Base-by-base conservation (phyloP, 1,284 basidiomycete genomes). In the Marasmius sp. region DNA sequence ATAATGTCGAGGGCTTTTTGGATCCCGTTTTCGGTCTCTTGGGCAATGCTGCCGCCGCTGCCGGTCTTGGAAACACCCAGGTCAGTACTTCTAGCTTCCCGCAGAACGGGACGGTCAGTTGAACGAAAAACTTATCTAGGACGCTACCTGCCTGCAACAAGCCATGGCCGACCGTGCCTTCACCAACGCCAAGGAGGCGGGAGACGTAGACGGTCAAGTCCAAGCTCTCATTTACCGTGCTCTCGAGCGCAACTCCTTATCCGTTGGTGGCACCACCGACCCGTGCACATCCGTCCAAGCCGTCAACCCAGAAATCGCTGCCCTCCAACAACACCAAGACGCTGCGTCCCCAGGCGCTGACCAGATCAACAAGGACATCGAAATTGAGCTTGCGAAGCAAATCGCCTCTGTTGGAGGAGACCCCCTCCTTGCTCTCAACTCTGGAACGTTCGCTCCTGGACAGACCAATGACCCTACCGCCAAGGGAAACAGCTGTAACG, bases 1-100 rank as follows among this genome's bases (percentile, higher is more conserved):
- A 88, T 76, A 90, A 90, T 71, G 86, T 87, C 5, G 76, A 81
- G 62, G 70, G 74, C 18, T 86, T 89, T 65, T 67, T 72, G 27
- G 87, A 89, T 67, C 78, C 86, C n/a, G 85, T 89, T 51, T 89
- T 89, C 68, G 83, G 79, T 61, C 81, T 89, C 16, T 78, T 89
- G 16, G 88, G 87, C 18, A 81, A 85, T 65, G 86, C 84, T 12
- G 88, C 87, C 12, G 88, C 86, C 3, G 72, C 79, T 0, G 69
- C 65, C 6, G 87, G 86, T 61, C 75, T 76, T 58, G 87, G 87
- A 11, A 77, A 80, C 43, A 80, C 87, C 66, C 77, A 79, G 39
- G 85, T 84, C 61, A 64, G 78, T 65, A 14, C n/a, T 20, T 36
- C 54, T 33, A 20, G 20, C 37, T 49, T 3, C 55, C 36, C 22